Evolutionary conservation across 2,329 filamentous ascomycete species (phyloP).

Genomic region (Penicillium sp.): DNA sequence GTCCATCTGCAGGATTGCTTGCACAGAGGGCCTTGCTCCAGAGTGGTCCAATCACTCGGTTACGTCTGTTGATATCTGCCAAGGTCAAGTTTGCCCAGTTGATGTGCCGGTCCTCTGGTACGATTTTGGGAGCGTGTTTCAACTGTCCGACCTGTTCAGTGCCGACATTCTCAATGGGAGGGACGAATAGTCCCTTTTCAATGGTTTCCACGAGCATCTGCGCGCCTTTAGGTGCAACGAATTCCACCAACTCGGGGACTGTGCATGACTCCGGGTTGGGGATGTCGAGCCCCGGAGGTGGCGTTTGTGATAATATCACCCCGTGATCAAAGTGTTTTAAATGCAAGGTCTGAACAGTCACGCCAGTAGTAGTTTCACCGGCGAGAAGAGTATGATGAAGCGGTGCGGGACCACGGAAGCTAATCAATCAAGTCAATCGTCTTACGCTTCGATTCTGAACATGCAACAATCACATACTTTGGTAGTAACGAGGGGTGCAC

Average conservation of each 20-base stretch:
- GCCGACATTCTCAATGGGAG: slow-evolving; percentile 49
- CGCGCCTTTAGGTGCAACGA: slow-evolving; percentile 65
- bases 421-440: slow-evolving; percentile 31
- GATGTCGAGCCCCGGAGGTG: slow-evolving; percentile 54
- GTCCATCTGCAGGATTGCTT: slow-evolving; percentile 16
- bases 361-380: slow-evolving; percentile 61
- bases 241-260: slow-evolving; percentile 49
- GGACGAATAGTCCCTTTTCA: slow-evolving; percentile 60
- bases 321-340: slow-evolving; percentile 74
- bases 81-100: slow-evolving; percentile 56
- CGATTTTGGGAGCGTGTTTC: slow-evolving; percentile 70
- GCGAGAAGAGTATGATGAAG: slow-evolving; percentile 78
- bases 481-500: slow-evolving; percentile 89
- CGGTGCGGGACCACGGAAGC: slow-evolving; percentile 80
- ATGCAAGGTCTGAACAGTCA: slow-evolving; percentile 85
- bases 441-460: background rate
- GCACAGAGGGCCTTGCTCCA: slow-evolving; percentile 55
- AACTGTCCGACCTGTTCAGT: slow-evolving; percentile 26
- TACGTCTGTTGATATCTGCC: slow-evolving; percentile 54
- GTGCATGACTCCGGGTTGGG: slow-evolving; percentile 48
- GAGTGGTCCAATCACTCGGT: slow-evolving; percentile 61
- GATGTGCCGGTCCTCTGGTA: slow-evolving; percentile 60
- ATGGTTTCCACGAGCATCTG: slow-evolving; percentile 68
- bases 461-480: slow-evolving; percentile 53
- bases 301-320: slow-evolving; percentile 67